phyloP scores from a whole-genome alignment of 495 filamentous ascomycete genomes.

The Rhizodiscina lignyota region DNA sequence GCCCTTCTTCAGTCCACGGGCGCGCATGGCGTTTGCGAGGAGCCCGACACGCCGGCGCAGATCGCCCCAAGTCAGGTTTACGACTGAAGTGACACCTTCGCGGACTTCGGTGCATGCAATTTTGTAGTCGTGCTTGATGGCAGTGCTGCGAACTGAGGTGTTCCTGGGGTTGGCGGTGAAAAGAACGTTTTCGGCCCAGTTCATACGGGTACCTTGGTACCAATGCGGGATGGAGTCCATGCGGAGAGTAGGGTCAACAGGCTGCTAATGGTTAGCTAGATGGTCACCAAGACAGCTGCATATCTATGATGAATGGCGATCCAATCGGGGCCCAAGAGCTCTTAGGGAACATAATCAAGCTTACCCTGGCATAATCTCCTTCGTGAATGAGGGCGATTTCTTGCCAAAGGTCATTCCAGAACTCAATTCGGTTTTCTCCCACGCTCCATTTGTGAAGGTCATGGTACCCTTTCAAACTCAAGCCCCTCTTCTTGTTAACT shows the following conservation, averaged over 20 bases:
- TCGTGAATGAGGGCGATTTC: constrained; percentile 40
- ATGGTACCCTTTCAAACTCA: constrained; percentile 2
- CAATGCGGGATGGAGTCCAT: constrained; percentile 54
- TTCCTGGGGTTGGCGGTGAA: constrained; percentile 25
- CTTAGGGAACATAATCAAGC: too few relatives aligned
- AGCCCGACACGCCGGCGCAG: constrained; percentile 36
- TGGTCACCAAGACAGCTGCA: neutral
- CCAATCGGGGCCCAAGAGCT: too few relatives aligned
- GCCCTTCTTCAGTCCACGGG: constrained; percentile 44
- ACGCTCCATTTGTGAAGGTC: neutral
- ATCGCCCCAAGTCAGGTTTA: constrained; percentile 45
- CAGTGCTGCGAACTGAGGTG: constrained; percentile 20
- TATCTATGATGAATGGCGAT: neutral
- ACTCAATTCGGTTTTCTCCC: constrained; percentile 28
- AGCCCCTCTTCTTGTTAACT: constrained; percentile 11
- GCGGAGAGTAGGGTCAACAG: constrained; percentile 49
- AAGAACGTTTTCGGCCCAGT: constrained; percentile 49
- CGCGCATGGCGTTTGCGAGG: constrained; percentile 44
- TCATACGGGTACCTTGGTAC: constrained; percentile 48
- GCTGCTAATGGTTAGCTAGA: constrained; percentile 3
- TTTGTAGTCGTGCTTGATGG: constrained; percentile 50
- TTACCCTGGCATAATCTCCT: constrained; percentile 22
- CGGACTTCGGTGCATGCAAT: constrained; percentile 55
- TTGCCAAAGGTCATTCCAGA: constrained; percentile 50
- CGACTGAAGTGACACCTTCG: constrained; percentile 42